phyloP scores from a whole-genome alignment of 441 rosid genomes.

The Adansonia gregorii region DNA sequence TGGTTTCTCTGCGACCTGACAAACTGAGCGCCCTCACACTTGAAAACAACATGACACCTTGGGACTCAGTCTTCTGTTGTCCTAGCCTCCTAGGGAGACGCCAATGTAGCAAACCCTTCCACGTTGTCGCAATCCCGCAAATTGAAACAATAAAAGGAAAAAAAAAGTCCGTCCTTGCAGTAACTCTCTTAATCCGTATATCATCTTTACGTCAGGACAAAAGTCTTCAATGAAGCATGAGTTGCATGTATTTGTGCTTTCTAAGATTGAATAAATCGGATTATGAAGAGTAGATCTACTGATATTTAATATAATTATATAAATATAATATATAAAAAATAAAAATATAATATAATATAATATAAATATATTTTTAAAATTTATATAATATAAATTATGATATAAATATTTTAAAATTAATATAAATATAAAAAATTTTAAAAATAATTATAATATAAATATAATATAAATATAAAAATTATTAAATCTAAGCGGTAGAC shows the following conservation, averaged over 20 bases:
- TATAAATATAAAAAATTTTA: no score
- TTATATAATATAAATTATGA: no score
- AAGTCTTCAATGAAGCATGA: neutral
- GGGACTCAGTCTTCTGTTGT: neutral
- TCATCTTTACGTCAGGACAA: neutral
- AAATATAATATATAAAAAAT: no score
- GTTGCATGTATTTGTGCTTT: neutral
- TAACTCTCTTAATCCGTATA: neutral
- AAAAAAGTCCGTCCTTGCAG: neutral
- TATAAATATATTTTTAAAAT: no score
- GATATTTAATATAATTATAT: no score
- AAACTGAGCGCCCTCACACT: slow-evolving; percentile 2
- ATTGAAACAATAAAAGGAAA: neutral
- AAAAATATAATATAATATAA: no score
- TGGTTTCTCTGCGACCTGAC: slow-evolving; percentile 17
- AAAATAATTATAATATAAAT: no score
- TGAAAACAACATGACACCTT: slow-evolving; percentile 4
- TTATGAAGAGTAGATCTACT: no score
- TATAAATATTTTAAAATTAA: no score
- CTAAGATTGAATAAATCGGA: neutral
- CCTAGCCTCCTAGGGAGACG: neutral
- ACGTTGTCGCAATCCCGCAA: neutral
- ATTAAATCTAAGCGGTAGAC: no score
- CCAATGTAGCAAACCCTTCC: neutral
- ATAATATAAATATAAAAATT: no score